phyloP scores from a whole-genome alignment of 2,329 filamentous ascomycete species.

The Chrysoporthe cubensis region DNA sequence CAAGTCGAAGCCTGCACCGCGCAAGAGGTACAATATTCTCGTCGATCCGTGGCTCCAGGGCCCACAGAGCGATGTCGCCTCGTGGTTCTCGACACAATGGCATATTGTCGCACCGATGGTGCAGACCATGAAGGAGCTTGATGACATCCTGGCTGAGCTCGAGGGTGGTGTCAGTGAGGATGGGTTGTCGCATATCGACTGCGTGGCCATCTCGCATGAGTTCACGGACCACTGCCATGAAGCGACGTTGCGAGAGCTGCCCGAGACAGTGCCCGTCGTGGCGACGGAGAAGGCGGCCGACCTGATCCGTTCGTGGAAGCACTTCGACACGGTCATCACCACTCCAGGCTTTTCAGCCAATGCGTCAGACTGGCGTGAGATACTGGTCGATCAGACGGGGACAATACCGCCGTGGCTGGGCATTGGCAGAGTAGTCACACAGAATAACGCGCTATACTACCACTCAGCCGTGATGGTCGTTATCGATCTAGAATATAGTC shows the following conservation, averaged over 20 bases:
- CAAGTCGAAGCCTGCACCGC: slow-evolving; percentile 39
- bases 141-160: slow-evolving; percentile 52
- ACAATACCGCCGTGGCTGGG: slow-evolving; percentile 63
- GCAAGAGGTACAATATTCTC: slow-evolving; percentile 65
- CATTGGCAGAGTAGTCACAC: slow-evolving; percentile 59
- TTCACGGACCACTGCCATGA: slow-evolving; percentile 72
- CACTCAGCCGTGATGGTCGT: slow-evolving; percentile 65
- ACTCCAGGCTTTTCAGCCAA: slow-evolving; percentile 49
- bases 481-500: slow-evolving; percentile 43
- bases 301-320: slow-evolving; percentile 60
- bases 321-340: slow-evolving; percentile 60
- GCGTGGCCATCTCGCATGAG: slow-evolving; percentile 64
- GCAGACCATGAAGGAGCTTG: slow-evolving; percentile 58
- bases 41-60: slow-evolving; percentile 69
- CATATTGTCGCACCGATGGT: slow-evolving; percentile 60
- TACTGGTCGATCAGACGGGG: slow-evolving; percentile 32
- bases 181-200: slow-evolving; percentile 53
- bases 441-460: slow-evolving; percentile 60
- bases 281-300: slow-evolving; percentile 62
- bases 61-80: slow-evolving; percentile 64
- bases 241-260: slow-evolving; percentile 61
- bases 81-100: slow-evolving; percentile 69
- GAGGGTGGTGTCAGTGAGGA: slow-evolving; percentile 41
- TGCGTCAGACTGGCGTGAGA: slow-evolving; percentile 33
- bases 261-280: slow-evolving; percentile 58